Percentiles rank a stretch among this genome's conserved stretches.
Evolutionary conservation across 225 moss, liverwort and hornwort genomes (phyloP).

Genomic region (Sphagnum tenellum): DNA sequence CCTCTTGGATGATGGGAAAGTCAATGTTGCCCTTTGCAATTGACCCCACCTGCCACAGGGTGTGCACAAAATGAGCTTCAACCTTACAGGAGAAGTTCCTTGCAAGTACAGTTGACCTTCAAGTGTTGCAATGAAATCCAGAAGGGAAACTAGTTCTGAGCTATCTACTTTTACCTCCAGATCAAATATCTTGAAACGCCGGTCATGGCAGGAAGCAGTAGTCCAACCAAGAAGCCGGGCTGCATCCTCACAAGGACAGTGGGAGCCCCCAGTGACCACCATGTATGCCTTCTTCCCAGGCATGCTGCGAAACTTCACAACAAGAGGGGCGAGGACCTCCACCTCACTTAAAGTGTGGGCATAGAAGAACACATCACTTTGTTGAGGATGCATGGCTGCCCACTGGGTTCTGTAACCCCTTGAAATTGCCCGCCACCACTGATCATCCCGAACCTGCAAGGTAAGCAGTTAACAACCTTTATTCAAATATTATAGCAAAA

Average conservation of each 20-base stretch:
- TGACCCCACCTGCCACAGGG: conserved; percentile 25
- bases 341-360: conserved; percentile 64
- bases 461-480: too few species aligned
- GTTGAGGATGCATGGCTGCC: conserved; percentile 92
- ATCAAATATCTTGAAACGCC: conserved; percentile 91
- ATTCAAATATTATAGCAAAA: too few species aligned
- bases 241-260: conserved; percentile 77
- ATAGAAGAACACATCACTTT: conserved; percentile 70
- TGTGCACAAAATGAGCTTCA: neutral
- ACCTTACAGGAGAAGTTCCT: neutral
- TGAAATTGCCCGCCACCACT: conserved; percentile 90
- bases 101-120: too few species aligned
- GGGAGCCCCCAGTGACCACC: conserved; percentile 57
- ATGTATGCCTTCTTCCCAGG: conserved; percentile 81
- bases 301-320: conserved; percentile 61
- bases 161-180: conserved; percentile 26
- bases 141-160: too few species aligned
- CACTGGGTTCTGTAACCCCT: conserved; percentile 92
- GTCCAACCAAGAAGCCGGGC: conserved; percentile 66
- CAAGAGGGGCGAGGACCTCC: conserved; percentile 58
- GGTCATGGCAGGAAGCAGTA: conserved; percentile 55
- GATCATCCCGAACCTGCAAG: conserved; percentile 51
- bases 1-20: conserved; percentile 61
- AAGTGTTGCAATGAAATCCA: too few species aligned
- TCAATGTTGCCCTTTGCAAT: conserved; percentile 19